Conservation (phyloP, 495 filamentous ascomycete genomes). For the Daldinia decipiens region DNA sequence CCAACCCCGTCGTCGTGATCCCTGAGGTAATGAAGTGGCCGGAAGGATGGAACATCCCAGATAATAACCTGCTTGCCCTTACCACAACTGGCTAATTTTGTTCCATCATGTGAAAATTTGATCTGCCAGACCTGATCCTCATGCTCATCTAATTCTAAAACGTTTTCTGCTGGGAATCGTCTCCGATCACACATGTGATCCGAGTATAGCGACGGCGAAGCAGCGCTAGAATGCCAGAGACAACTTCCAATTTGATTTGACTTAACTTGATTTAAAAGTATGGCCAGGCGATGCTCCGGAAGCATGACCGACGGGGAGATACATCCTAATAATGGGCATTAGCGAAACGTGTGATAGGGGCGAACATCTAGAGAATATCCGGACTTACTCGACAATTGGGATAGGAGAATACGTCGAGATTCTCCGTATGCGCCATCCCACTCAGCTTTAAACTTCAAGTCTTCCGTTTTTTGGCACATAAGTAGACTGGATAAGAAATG, state of each 20-base stretch:
- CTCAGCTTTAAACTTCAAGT: slow-evolving; percentile 80
- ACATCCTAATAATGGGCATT: slow-evolving; percentile 65
- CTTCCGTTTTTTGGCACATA: slow-evolving; percentile 83
- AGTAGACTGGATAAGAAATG: slow-evolving; percentile 89
- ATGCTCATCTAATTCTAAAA: slow-evolving; percentile 76
- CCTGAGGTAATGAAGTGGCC: slow-evolving; percentile 69
- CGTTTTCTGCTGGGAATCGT: slow-evolving; percentile 77
- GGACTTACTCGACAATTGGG: slow-evolving; percentile 81
- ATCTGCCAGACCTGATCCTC: slow-evolving; percentile 90
- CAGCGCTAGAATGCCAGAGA: slow-evolving; percentile 85
- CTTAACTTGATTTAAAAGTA: slow-evolving; percentile 84
- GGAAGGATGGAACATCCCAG: slow-evolving; percentile 79
- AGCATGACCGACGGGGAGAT: slow-evolving; percentile 99
- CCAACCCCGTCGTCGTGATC: slow-evolving; percentile 75
- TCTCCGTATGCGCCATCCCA: slow-evolving; percentile 88
- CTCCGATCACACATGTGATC: slow-evolving; percentile 85
- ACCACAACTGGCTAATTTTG: slow-evolving; percentile 82
- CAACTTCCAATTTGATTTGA: slow-evolving; percentile 82
- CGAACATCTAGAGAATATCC: slow-evolving; percentile 6
- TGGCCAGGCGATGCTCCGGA: slow-evolving; percentile 89
- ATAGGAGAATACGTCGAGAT: slow-evolving; percentile 80
- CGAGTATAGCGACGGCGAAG: slow-evolving; percentile 83
- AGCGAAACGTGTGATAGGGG: slow-evolving; percentile 18
- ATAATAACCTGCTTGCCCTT: slow-evolving; percentile 78
- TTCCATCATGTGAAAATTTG: slow-evolving; percentile 89